Conservation (phyloP, 2,329 filamentous ascomycete genomes). For the Endothia cerciana region DNA sequence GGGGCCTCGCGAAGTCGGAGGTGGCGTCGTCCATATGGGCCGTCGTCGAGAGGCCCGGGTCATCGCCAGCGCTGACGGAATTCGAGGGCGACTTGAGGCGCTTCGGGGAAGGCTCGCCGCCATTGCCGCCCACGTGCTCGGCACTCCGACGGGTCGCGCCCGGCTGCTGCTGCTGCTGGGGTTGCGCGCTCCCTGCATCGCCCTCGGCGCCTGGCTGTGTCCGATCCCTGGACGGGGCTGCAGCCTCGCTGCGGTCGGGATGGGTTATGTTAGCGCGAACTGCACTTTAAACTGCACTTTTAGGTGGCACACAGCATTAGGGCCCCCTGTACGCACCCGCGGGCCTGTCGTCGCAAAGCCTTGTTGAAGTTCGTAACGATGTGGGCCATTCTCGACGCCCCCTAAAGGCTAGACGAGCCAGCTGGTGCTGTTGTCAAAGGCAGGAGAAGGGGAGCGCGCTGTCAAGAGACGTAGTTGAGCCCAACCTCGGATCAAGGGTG, state of each 20-base stretch:
- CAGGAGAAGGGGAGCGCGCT: too few relatives aligned
- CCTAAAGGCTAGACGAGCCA: not conserved
- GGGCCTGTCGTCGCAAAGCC: conserved; percentile 1
- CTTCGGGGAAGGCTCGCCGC: conserved; percentile 10
- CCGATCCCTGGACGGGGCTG: not conserved
- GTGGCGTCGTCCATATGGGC: conserved; percentile 1
- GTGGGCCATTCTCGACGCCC: not conserved
- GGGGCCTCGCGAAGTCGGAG: conserved; percentile 18
- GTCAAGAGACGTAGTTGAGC: too few relatives aligned
- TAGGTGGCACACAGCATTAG: not conserved
- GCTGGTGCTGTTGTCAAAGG: too few relatives aligned
- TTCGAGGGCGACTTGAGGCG: conserved; percentile 14
- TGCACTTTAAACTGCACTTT: not conserved
- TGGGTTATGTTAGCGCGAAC: too few relatives aligned
- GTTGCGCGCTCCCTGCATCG: not conserved
- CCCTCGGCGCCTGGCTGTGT: not conserved
- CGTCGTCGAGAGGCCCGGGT: not conserved
- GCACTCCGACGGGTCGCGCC: not conserved
- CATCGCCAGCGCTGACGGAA: conserved; percentile 12
- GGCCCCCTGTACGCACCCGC: not conserved
- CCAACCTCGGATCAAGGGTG: too few relatives aligned
- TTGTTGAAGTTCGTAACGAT: conserved; percentile 7
- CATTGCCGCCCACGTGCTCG: not conserved
- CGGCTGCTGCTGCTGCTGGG: not conserved
- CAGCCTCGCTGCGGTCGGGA: not conserved